Evolutionary conservation across 225 moss, liverwort and hornwort genomes (phyloP), one percentile per base, ranked within the genome.

Genomic region (Thuidium tamariscinum): DNA sequence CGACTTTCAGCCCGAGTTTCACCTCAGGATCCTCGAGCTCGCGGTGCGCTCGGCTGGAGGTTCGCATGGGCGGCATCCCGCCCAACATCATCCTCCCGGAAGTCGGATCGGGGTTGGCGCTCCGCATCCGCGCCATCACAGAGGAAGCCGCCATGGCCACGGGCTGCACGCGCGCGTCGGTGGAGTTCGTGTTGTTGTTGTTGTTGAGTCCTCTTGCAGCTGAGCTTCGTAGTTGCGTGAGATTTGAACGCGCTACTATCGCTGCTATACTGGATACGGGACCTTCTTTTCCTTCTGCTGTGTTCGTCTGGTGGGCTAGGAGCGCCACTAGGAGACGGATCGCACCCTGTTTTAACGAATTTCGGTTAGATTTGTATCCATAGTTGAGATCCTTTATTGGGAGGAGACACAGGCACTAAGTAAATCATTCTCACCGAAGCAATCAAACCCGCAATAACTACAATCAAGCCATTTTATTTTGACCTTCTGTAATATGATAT

Each of bases 21-120:
- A 93, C 94, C 82, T 92, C 94, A 18, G 97, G 97, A 39, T 98
- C 97, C 78, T 98, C 97, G 57, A 89, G 56, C 72, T 96, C 97
- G 39, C 95, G 92, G 74, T 94, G 91, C 60, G 86, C 91, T 16
- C 94, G 92, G 81, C 92, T 92, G 56, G 82, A 64, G 51, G 87
- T 88, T 67, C 89, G 88, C 64, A 83, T 67, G 60, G 91, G 85
- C 68, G 83, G 72, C 70, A 84, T 69, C 70, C 65, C 84, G 22
- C 63, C 84, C 84, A 84, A 49, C 84, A 84, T 32, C 76, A 84
- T 48, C 82, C 85, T 89, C 36, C 88, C 89, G 5, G 88, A 83
- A 9, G 61, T 74, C 29, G 72, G 86, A 36, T 92, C 93, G 15
- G 81, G 56, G 37, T 55, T 41, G 61, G 74, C 72, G 82, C 86